Conservation (phyloP, 192 early-diverging fungal genomes). For the Diversispora epigaea region DNA sequence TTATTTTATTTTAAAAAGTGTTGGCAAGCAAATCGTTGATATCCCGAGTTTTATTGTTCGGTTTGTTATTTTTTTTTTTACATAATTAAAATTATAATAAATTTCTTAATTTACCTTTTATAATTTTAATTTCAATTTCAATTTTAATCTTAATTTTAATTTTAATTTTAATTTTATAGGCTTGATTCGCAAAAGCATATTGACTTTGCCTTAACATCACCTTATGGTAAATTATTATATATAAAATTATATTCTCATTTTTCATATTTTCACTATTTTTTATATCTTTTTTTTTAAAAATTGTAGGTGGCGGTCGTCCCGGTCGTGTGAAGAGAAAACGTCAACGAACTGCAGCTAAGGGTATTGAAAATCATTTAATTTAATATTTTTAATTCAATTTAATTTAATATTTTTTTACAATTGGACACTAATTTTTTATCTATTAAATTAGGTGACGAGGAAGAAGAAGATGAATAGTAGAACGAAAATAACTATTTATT, state of each 20-base stretch:
- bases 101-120: constrained; percentile 58
- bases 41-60: constrained; percentile 96
- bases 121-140: too few relatives aligned
- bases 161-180: constrained; percentile 1
- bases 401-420: not conserved
- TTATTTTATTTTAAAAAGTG: constrained; percentile 45
- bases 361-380: not conserved
- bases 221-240: constrained; percentile 86
- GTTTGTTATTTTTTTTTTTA: constrained; percentile 48
- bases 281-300: constrained; percentile 57
- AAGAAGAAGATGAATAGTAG: constrained; percentile 29
- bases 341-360: constrained; percentile 27
- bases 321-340: constrained; percentile 98
- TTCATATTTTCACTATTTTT: constrained; percentile 59
- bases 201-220: constrained; percentile 68
- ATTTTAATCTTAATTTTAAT: not conserved
- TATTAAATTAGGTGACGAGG: constrained; percentile 23
- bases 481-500: not conserved
- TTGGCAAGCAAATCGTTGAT: constrained; percentile 97
- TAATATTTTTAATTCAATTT: not conserved
- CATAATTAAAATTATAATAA: constrained; percentile 42
- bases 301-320: constrained; percentile 96
- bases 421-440: not conserved
- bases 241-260: constrained; percentile 42
- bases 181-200: constrained; percentile 64